phyloP scores from a whole-genome alignment of 257 asterid species.

The Solanum virginianum region DNA sequence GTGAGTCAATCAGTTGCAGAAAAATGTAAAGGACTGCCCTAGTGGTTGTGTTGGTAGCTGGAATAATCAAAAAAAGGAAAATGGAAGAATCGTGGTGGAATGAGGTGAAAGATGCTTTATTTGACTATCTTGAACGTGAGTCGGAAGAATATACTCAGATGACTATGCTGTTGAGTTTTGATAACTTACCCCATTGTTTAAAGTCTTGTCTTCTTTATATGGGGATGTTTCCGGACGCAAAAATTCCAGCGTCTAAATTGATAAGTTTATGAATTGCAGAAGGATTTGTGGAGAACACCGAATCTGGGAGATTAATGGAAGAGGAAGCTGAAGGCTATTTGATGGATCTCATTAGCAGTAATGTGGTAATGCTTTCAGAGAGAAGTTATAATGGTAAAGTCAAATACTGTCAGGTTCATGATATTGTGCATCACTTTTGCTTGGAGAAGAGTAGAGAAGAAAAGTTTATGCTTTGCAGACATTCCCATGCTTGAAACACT shows the following conservation, averaged over 20 bases:
- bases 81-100: neutral
- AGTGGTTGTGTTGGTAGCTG: neutral
- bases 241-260: neutral
- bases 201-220: neutral
- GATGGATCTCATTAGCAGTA: neutral
- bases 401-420: neutral
- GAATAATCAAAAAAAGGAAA: neutral
- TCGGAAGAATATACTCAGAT: neutral
- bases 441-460: neutral
- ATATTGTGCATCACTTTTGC: neutral
- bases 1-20: neutral
- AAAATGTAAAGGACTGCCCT: conserved; percentile 1
- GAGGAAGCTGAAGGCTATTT: neutral
- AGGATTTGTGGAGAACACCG: neutral
- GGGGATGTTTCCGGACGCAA: neutral
- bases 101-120: neutral
- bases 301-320: neutral
- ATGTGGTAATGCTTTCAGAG: neutral
- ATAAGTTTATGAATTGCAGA: neutral
- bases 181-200: neutral
- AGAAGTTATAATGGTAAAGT: neutral
- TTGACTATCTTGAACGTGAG: neutral
- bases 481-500: neutral
- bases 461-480: neutral
- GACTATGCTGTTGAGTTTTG: neutral